phyloP scores from a whole-genome alignment of 331 rosid species.

The Prunus yedoensis region DNA sequence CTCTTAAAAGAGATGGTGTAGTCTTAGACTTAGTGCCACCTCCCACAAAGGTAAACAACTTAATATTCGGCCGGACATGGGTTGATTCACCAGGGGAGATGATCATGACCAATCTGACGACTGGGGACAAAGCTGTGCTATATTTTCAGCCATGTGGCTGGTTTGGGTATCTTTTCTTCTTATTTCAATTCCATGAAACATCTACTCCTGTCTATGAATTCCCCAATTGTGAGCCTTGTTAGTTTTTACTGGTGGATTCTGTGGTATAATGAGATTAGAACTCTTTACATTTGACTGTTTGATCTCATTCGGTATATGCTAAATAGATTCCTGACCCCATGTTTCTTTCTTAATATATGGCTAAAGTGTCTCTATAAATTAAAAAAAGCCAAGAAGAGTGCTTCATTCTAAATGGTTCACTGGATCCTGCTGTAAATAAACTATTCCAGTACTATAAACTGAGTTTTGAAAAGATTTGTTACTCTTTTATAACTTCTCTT shows the following conservation, averaged over 20 bases:
- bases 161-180: constrained; percentile 64
- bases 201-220: constrained; percentile 5
- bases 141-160: constrained; percentile 97
- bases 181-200: constrained; percentile 13
- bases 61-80: constrained; percentile 95
- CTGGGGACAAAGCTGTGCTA: constrained; percentile 84
- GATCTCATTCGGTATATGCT: background rate
- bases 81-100: constrained; percentile 94
- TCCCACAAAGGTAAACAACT: constrained; percentile 86
- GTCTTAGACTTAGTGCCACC: constrained; percentile 89
- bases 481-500: background rate
- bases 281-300: background rate
- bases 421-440: background rate
- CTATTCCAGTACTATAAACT: background rate
- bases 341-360: background rate
- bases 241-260: background rate
- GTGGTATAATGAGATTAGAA: constrained; percentile 6
- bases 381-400: background rate
- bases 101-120: constrained; percentile 73
- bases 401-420: background rate
- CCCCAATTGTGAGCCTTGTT: background rate
- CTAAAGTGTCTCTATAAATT: background rate
- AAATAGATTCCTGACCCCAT: background rate
- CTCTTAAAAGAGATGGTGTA: constrained; percentile 79
- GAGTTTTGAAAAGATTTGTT: background rate